phyloP scores from a whole-genome alignment of 441 rosid genomes.

The Codiaeum variegatum region DNA sequence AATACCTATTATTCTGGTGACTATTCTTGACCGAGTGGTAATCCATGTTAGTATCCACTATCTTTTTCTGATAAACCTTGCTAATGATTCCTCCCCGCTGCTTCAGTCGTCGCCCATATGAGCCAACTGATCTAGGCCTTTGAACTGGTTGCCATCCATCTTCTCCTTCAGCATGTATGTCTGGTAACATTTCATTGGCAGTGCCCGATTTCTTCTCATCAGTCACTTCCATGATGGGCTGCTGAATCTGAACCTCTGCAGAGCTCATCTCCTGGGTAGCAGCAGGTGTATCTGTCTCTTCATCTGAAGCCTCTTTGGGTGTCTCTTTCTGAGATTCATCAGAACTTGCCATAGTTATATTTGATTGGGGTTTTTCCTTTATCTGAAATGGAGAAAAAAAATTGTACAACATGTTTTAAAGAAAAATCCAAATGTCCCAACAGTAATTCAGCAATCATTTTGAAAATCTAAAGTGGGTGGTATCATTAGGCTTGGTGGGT shows the following conservation, averaged over 20 bases:
- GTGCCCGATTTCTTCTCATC: conserved; percentile 29
- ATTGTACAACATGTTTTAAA: not conserved
- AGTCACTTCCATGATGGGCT: conserved; percentile 34
- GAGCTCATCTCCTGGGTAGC: conserved; percentile 24
- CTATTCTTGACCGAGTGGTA: conserved; percentile 47
- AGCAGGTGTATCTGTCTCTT: conserved; percentile 33
- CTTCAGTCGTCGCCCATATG: conserved; percentile 69
- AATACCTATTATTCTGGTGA: conserved; percentile 61
- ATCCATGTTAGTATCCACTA: conserved; percentile 49
- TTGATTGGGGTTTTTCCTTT: conserved; percentile 40
- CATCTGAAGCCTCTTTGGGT: conserved; percentile 52
- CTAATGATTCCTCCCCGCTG: conserved; percentile 83
- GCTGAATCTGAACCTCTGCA: conserved; percentile 23
- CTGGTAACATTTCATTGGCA: conserved; percentile 35
- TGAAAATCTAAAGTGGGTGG: conserved; percentile 1
- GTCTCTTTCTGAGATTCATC: conserved; percentile 45
- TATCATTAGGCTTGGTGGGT: not conserved
- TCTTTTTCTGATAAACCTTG: conserved; percentile 78
- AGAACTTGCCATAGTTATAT: conserved; percentile 37
- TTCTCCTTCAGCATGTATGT: conserved; percentile 66
- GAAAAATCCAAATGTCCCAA: not conserved
- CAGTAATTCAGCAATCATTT: not conserved
- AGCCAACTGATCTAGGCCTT: conserved; percentile 80
- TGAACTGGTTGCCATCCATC: conserved; percentile 99
- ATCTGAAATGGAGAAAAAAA: conserved; percentile 24